Base-by-base conservation (phyloP, 257 asterid species). In the Solanum chilense region DNA sequence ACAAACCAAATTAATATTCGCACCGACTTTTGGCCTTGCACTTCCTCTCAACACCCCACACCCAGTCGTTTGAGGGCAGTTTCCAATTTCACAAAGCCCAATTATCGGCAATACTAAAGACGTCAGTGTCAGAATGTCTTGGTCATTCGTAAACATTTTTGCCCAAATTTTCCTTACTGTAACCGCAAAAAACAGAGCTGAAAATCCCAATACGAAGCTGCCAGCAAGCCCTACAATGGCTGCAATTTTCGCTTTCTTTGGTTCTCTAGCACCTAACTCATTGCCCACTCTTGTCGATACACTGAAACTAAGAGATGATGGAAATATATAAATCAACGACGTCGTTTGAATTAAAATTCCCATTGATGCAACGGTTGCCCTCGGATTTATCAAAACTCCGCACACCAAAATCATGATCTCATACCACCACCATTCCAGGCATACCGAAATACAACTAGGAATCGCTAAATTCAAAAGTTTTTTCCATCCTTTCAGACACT, bases 381-480 rank as follows among this genome's bases (percentile, higher is more conserved):
- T 88, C 4, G 90, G 90, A 75, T 86, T 86, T 18, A 86, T 3
- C 7, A 90, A 81, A 35, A 86, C 5, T 69, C 91, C 90, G 31
- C 88, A 90, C 13, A 90, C 89, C 31, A 90, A 69, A 29, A 90
- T 90, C 91, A 90, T 90, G 44, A 86, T 88, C 44, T 90, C 90
- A 60, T 90, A 90, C 91, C 91, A 90, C 91, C 91, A 90, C 91
- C 91, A 90, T 68, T 83, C 91, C 25, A 90, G 58, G 27, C 90
- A 90, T 8, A 90, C 90, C 5, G 88, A 90, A 60, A 88, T 88
- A 80, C 90, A 88, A 81, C 91, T 88, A 6, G 91, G 91, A 44
- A 90, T 88, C 15, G 91, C 89, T 69, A 90, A 78, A 58, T 86
- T 90, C 15, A 90, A 80, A 7, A 88, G 84, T 27, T 85, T 35